Evolutionary conservation across 805 yeast genomes (phyloP).

Genomic region (Candida insectorum): DNA sequence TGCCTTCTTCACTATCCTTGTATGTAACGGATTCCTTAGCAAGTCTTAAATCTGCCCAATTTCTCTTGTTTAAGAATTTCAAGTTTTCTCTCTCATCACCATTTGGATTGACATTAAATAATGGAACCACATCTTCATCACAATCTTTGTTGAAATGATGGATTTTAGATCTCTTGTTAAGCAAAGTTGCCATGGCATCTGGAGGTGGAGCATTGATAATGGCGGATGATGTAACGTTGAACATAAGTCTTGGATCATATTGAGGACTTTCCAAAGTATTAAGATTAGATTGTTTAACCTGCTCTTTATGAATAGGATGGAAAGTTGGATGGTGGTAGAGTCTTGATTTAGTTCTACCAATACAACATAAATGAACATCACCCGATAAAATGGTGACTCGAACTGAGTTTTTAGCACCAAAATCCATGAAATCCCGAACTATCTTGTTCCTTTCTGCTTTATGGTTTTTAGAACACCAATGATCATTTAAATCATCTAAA

Average conservation of each 20-base stretch:
- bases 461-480: constrained; percentile 91
- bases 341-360: constrained; percentile 71
- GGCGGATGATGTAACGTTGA: constrained; percentile 86
- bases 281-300: constrained; percentile 33
- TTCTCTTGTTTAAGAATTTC: constrained; percentile 61
- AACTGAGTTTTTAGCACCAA: constrained; percentile 61
- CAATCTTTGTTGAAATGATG: constrained; percentile 66
- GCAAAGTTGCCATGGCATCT: constrained; percentile 70
- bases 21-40: constrained; percentile 25
- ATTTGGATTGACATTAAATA: constrained; percentile 61
- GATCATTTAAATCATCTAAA: constrained; percentile 90
- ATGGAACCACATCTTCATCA: constrained; percentile 77
- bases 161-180: constrained; percentile 61
- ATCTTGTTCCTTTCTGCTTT: constrained; percentile 79
- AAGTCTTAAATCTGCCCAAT: constrained; percentile 69
- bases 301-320: constrained; percentile 17
- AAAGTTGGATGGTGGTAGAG: constrained; percentile 31
- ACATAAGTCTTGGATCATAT: constrained; percentile 69
- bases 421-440: constrained; percentile 56
- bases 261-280: constrained; percentile 50
- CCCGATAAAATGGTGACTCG: constrained; percentile 86
- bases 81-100: constrained; percentile 46
- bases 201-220: constrained; percentile 94
- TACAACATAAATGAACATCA: constrained; percentile 86
- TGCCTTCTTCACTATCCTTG: constrained; percentile 7